Base-by-base conservation (phyloP, 1,284 basidiomycete genomes). In the Trichosporon inkin region DNA sequence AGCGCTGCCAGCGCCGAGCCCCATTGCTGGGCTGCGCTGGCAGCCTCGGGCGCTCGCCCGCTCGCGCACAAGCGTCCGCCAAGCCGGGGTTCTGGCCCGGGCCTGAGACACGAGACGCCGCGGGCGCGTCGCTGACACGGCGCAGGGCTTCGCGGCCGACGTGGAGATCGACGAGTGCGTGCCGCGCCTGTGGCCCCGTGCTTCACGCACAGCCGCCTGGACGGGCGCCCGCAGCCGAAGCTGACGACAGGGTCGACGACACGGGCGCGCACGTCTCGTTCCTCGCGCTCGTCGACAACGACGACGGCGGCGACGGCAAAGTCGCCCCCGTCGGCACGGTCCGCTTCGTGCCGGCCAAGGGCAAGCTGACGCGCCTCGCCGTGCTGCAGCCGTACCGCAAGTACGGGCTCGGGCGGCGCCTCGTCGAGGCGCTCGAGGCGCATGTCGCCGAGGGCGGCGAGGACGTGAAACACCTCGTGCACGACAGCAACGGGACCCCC, bases 281-380 rank as follows among this genome's bases (percentile, higher is more conserved):
- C 16, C 58, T 65, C 52, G 40, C 38, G 6, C 10, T n/a, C 6
- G 44, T 4, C 44, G 44, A 28, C 16, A 22, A 35, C 55, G 37
- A 53, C 20, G 10, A 53, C 58, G 14, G 68, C n/a, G n/a, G n/a
- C n/a, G n/a, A n/a, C n/a, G n/a, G n/a, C n/a, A 10, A 71, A 67
- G 49, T n/a, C n/a, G n/a, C n/a, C n/a, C 70, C 75, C 2, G 72
- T 75, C 17, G 77, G 77, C 13, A 73, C 71, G 0, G 67, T 78
- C 28, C 71, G 77, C 53, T 68, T 71, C 51, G 71, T 73, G 3
- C 73, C 73, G 2, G 37, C 52, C 7, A 62, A 67, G 44, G 68
- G 68, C 59, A 78, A 78, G 65, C 67, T 78, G 6, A 65, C 72
- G 2, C 67, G 77, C 35, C 61, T 78, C 35, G 77, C 72, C 1